Conservation (phyloP, 139 green algal species). For the Mychonastes homosphaera region DNA sequence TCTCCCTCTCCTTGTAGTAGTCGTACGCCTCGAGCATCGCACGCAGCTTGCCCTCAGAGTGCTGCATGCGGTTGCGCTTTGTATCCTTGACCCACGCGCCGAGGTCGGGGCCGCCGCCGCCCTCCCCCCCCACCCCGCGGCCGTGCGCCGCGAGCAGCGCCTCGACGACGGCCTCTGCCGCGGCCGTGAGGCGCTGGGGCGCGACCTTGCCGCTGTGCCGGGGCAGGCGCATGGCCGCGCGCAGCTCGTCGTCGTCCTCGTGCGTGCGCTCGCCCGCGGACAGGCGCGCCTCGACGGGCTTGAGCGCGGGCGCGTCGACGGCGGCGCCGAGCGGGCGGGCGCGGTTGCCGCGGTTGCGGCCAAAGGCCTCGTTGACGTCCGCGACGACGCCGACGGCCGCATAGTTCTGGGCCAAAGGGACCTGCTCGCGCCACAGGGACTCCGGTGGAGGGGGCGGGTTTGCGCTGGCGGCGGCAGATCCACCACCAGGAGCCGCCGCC, state of each 20-base stretch:
- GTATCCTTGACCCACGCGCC: conserved; percentile 44
- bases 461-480: neutral
- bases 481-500: no score
- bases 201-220: neutral
- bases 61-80: conserved; percentile 59
- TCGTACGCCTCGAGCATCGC: conserved; percentile 33
- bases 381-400: conserved; percentile 28
- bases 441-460: no score
- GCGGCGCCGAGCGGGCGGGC: no score
- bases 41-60: conserved; percentile 39
- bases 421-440: conserved; percentile 23
- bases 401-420: conserved; percentile 33
- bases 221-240: neutral
- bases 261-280: neutral
- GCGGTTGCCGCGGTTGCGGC: conserved; percentile 27
- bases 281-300: no score
- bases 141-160: neutral
- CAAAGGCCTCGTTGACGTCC: conserved; percentile 34
- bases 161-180: neutral
- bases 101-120: neutral
- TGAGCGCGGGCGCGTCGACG: no score
- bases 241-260: neutral
- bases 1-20: conserved; percentile 22
- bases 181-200: neutral
- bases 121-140: neutral